These are phyloP conservation scores for Salix arbutifolia DNA, from an alignment of 345 rosid species.

Conservation along the genomic window DNA sequence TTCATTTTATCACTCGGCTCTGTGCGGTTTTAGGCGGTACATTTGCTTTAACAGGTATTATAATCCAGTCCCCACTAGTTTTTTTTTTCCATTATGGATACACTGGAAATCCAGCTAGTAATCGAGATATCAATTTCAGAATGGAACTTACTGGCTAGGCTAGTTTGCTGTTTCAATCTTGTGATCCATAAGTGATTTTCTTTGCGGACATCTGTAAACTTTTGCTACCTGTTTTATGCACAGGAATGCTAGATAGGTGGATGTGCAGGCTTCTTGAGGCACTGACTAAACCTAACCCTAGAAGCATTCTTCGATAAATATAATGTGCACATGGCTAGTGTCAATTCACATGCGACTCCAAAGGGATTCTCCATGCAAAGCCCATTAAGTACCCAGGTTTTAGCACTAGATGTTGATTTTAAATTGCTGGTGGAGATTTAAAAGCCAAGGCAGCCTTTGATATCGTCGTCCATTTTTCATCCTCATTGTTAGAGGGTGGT, in stretches of 20 bases:
- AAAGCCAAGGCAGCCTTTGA: background rate
- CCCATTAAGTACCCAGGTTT: background rate
- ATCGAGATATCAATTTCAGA: background rate
- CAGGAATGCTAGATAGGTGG: slow-evolving; percentile 99
- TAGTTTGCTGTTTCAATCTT: background rate
- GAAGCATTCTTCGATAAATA: slow-evolving; percentile 16
- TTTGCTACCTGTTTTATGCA: background rate
- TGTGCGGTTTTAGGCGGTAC: slow-evolving; percentile 99
- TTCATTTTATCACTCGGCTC: slow-evolving; percentile 91
- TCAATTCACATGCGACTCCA: no score
- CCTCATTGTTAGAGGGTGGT: background rate
- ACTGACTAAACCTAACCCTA: slow-evolving; percentile 42
- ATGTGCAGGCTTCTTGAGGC: slow-evolving; percentile 76
- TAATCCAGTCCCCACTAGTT: no score
- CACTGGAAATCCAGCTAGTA: background rate
- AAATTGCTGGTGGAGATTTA: background rate
- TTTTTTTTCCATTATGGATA: no score
- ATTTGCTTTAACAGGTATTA: slow-evolving; percentile 84
- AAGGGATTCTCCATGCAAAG: background rate
- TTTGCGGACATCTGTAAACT: background rate
- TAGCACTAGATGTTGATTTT: background rate
- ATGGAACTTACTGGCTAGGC: background rate
- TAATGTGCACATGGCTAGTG: background rate
- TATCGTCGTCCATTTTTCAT: background rate
- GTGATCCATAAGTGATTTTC: background rate